Conservation (phyloP, 768 basidiomycete species). For the Trametes coccinea region DNA sequence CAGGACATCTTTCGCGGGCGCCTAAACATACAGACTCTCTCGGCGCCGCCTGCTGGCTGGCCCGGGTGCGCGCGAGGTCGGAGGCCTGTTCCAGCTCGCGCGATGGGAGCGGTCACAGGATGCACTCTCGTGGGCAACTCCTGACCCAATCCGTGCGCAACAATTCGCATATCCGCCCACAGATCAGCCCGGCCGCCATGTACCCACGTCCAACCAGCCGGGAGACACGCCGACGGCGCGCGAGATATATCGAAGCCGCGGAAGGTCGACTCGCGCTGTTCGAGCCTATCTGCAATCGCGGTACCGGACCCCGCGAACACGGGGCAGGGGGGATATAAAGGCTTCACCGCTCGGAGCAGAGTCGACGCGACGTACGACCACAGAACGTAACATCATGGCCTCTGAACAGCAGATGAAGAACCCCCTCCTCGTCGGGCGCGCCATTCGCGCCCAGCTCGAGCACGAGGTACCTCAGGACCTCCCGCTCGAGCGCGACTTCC, state of each 20-base stretch:
- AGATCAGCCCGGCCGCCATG: slow-evolving; percentile 14
- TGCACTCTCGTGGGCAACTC: slow-evolving; percentile 10
- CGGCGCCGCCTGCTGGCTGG: neutral
- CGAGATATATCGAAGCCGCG: slow-evolving; percentile 2
- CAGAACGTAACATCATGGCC: slow-evolving; percentile 26
- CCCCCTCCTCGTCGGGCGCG: slow-evolving; percentile 35
- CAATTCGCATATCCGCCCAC: slow-evolving; percentile 1
- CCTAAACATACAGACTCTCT: neutral
- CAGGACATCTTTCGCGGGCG: neutral
- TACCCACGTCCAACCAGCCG: slow-evolving; percentile 7
- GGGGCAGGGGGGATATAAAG: slow-evolving; percentile 7
- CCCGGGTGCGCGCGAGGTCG: neutral
- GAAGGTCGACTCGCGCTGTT: neutral
- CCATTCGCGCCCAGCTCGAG: slow-evolving; percentile 38
- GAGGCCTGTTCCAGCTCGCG: slow-evolving; percentile 12
- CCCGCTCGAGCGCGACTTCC: slow-evolving; percentile 37
- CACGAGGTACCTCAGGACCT: slow-evolving; percentile 36
- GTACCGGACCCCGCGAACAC: slow-evolving; percentile 9
- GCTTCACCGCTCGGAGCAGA: too few relatives aligned
- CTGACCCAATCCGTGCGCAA: slow-evolving; percentile 13
- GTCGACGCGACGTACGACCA: too few relatives aligned
- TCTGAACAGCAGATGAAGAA: slow-evolving; percentile 35
- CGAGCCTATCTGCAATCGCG: neutral
- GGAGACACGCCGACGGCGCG: slow-evolving; percentile 17
- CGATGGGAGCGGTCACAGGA: slow-evolving; percentile 11